Evolutionary conservation across 2,329 filamentous ascomycete genomes (phyloP).

Genomic region (Penicillium hesseltinei): DNA sequence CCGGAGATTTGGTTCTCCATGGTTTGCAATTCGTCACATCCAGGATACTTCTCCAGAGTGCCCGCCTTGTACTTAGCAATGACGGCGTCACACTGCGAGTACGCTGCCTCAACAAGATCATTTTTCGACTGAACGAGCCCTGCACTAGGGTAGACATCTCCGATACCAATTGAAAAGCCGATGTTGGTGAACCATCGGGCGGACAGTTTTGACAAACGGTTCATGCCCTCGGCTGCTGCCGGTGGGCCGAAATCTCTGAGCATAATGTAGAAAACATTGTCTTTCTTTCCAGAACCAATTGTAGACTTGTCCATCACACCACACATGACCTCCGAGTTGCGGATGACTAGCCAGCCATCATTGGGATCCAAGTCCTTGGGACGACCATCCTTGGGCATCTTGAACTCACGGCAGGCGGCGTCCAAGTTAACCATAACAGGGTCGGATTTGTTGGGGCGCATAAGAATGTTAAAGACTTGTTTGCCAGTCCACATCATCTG

Average conservation of each 20-base stretch:
- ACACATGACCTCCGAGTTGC: slow-evolving; percentile 97
- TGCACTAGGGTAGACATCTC: slow-evolving; percentile 83
- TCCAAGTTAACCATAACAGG: slow-evolving; percentile 87
- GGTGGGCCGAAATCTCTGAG: slow-evolving; percentile 91
- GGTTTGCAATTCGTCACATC: slow-evolving; percentile 87
- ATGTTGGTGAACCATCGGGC: slow-evolving; percentile 84
- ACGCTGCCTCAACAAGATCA: slow-evolving; percentile 72
- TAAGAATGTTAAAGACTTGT: slow-evolving; percentile 86
- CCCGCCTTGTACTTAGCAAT: slow-evolving; percentile 78
- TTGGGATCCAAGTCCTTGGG: slow-evolving; percentile 70
- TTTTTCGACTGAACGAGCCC: slow-evolving; percentile 71
- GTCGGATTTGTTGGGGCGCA: slow-evolving; percentile 83
- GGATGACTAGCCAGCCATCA: slow-evolving; percentile 87
- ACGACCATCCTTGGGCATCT: slow-evolving; percentile 38
- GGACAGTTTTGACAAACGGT: slow-evolving; percentile 84
- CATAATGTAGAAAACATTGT: slow-evolving; percentile 95
- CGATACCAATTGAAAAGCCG: slow-evolving; percentile 94
- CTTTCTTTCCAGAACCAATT: slow-evolving; percentile 95
- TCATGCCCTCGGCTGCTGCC: slow-evolving; percentile 87
- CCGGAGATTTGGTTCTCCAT: slow-evolving; percentile 88
- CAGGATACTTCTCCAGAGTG: slow-evolving; percentile 79
- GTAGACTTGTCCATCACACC: slow-evolving; percentile 97
- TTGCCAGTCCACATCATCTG: slow-evolving; percentile 93
- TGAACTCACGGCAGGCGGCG: slow-evolving; percentile 79
- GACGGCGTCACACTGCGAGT: slow-evolving; percentile 75